These are phyloP conservation scores for Ophiostoma tasmaniense DNA, from an alignment of 2,329 filamentous ascomycete species.

Conservation along the genomic window DNA sequence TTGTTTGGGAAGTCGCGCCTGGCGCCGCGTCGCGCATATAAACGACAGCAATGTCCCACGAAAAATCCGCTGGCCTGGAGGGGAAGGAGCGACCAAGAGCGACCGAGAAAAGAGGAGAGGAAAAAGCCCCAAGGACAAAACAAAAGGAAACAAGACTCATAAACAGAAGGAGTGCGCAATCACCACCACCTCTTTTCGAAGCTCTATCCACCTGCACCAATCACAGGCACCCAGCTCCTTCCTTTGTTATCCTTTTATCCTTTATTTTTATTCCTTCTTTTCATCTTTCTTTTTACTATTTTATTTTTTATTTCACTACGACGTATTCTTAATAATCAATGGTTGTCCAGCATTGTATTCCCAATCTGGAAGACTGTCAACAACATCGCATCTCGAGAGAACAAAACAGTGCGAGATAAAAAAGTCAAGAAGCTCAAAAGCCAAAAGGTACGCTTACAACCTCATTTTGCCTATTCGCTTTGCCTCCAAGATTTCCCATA, in stretches of 20 bases:
- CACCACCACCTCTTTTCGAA: neutral
- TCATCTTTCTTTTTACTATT: neutral
- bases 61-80: constrained; percentile 21
- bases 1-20: constrained; percentile 20
- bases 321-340: neutral
- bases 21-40: constrained; percentile 37
- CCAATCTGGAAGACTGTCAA: neutral
- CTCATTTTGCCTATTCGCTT: neutral
- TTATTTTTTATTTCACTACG: neutral
- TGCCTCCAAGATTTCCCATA: neutral
- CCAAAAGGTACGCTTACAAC: neutral
- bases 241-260: neutral
- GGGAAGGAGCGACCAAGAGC: neutral
- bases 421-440: neutral
- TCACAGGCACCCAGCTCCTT: neutral
- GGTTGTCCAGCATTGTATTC: neutral
- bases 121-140: neutral
- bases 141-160: constrained; percentile 6
- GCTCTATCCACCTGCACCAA: constrained; percentile 7
- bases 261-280: neutral
- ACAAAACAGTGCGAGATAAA: neutral
- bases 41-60: constrained; percentile 38
- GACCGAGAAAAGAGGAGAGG: constrained; percentile 8
- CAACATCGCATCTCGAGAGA: neutral
- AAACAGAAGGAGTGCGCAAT: constrained; percentile 4